Conservation (phyloP, 1,139 yeast species). For the Kazachstania sp. region DNA sequence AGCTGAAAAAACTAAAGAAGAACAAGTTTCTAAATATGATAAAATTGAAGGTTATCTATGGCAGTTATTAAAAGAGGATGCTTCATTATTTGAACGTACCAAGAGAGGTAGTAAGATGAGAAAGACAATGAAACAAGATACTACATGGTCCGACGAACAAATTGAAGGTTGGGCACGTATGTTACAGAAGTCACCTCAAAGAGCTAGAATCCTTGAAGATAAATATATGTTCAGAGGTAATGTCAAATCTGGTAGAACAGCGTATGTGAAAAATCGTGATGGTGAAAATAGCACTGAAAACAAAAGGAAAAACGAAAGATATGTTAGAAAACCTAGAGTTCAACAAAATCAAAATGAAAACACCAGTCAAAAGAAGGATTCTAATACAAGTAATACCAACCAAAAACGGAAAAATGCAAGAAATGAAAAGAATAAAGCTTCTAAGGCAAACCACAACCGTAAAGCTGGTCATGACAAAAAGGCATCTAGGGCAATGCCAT, state of each 20-base stretch:
- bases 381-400: slow-evolving; percentile 6
- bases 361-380: not conserved
- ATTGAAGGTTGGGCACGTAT: slow-evolving; percentile 89
- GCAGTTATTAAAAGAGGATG: slow-evolving; percentile 46
- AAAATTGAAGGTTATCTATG: slow-evolving; percentile 49
- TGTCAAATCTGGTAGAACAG: slow-evolving; percentile 21
- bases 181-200: slow-evolving; percentile 55
- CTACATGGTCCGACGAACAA: slow-evolving; percentile 79
- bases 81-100: slow-evolving; percentile 42
- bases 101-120: slow-evolving; percentile 48
- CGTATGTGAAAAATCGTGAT: slow-evolving; percentile 23
- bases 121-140: slow-evolving; percentile 41
- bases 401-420: slow-evolving; percentile 35
- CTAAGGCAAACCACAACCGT: slow-evolving; percentile 55
- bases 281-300: slow-evolving; percentile 1
- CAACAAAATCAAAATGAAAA: not conserved
- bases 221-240: slow-evolving; percentile 45
- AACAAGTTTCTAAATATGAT: slow-evolving; percentile 21
- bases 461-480: slow-evolving; percentile 55
- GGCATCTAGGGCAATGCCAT: slow-evolving; percentile 22
- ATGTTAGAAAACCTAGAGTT: not conserved
- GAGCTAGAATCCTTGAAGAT: slow-evolving; percentile 55
- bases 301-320: slow-evolving; percentile 2
- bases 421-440: slow-evolving; percentile 50
- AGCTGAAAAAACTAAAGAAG: slow-evolving; percentile 12